These are phyloP conservation scores for Echinosophora koreensis DNA, from an alignment of 306 rosid genomes.

Conservation along the genomic window DNA sequence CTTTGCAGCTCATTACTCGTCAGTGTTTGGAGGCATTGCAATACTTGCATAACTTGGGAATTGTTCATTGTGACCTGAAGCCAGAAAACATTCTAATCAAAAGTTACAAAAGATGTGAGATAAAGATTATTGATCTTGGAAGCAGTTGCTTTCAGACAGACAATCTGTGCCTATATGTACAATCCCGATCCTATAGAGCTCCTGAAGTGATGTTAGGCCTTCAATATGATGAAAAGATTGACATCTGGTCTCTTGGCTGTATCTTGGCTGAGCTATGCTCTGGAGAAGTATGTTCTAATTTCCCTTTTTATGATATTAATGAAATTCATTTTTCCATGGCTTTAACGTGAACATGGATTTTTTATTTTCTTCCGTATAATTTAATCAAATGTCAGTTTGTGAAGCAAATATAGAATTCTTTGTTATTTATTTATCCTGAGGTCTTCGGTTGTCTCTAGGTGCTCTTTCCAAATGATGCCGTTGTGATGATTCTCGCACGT, in stretches of 20 bases:
- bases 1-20: slow-evolving; percentile 74
- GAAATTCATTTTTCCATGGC: slow-evolving; percentile 20
- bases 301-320: slow-evolving; percentile 25
- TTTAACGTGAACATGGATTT: slow-evolving; percentile 1
- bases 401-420: background rate
- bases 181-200: slow-evolving; percentile 97
- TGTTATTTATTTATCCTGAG: slow-evolving; percentile 9
- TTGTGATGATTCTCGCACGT: slow-evolving; percentile 83
- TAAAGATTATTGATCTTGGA: slow-evolving; percentile 97
- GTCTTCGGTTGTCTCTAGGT: slow-evolving; percentile 62
- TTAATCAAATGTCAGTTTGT: background rate
- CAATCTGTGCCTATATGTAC: slow-evolving; percentile 89
- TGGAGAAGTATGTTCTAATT: slow-evolving; percentile 78
- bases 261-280: slow-evolving; percentile 96
- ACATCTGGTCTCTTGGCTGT: slow-evolving; percentile 98
- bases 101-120: slow-evolving; percentile 84
- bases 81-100: slow-evolving; percentile 94
- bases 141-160: slow-evolving; percentile 95
- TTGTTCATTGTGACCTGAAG: slow-evolving; percentile 96
- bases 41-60: slow-evolving; percentile 84
- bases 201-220: slow-evolving; percentile 99
- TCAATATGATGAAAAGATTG: slow-evolving; percentile 89
- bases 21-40: slow-evolving; percentile 96
- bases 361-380: slow-evolving; percentile 1
- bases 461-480: slow-evolving; percentile 83